Percentiles rank a stretch among this genome's conserved stretches.
Evolutionary conservation across 331 rosid species (phyloP).

Genomic region (Quercus lobata): DNA sequence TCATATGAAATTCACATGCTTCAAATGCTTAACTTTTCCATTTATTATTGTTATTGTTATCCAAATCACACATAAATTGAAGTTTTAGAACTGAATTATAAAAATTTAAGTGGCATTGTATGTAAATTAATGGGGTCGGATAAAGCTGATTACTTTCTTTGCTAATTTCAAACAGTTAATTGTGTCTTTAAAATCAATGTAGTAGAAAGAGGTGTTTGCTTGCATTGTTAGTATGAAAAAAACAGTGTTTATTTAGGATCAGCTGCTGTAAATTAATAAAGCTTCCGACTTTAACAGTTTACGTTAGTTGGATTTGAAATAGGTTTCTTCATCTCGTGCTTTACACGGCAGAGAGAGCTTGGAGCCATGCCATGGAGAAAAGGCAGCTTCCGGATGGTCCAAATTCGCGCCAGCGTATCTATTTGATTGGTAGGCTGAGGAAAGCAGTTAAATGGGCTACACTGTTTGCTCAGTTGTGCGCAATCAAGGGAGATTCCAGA

Average conservation of each 20-base stretch:
- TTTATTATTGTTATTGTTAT: background rate
- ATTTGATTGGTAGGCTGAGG: conserved; percentile 93
- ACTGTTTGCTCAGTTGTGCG: conserved; percentile 72
- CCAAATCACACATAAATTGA: background rate
- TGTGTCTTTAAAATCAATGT: background rate
- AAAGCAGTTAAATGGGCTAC: conserved; percentile 96
- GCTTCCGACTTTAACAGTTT: conserved; percentile 6
- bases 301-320: conserved; percentile 29
- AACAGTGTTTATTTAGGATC: too few species aligned
- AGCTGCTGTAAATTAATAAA: background rate
- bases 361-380: conserved; percentile 99
- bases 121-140: background rate
- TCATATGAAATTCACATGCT: background rate
- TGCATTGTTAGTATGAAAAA: background rate
- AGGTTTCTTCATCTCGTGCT: conserved; percentile 90
- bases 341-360: conserved; percentile 91
- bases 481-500: conserved; percentile 83
- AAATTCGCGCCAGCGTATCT: conserved; percentile 73
- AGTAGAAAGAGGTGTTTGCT: background rate
- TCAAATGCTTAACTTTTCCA: background rate
- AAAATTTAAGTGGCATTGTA: background rate
- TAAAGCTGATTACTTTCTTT: background rate
- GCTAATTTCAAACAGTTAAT: background rate
- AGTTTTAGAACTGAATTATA: background rate
- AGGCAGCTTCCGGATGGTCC: conserved; percentile 97